A percentile compares a stretch with the other conserved stretches of the same genome.
phyloP scores from a whole-genome alignment of 2,329 filamentous ascomycete species.

The Lojkania enalia region DNA sequence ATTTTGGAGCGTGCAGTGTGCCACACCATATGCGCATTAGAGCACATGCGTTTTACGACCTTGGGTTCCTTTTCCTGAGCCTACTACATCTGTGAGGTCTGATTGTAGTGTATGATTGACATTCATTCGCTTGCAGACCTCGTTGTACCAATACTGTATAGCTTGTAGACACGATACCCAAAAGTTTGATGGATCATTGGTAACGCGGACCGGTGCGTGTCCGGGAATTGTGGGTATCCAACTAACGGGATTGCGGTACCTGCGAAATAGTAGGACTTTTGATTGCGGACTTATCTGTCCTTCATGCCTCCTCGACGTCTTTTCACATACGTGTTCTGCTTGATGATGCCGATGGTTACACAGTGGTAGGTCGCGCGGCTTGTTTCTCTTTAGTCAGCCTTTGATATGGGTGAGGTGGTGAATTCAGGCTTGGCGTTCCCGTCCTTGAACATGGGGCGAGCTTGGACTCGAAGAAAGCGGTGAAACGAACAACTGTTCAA shows the following conservation, averaged over 20 bases:
- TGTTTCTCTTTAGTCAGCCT: conserved; percentile 13
- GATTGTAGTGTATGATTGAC: conserved; percentile 11
- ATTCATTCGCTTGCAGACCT: conserved; percentile 16
- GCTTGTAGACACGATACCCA: conserved; percentile 5
- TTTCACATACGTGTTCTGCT: too few species aligned
- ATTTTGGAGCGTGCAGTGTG: conserved; percentile 28
- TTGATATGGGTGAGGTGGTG: conserved; percentile 9
- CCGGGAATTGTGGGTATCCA: too few species aligned
- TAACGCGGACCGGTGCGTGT: too few species aligned
- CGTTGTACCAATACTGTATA: conserved; percentile 15
- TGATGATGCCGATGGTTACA: too few species aligned
- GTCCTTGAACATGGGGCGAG: too few species aligned
- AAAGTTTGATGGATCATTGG: too few species aligned
- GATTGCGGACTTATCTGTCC: too few species aligned
- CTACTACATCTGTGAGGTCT: conserved; percentile 20
- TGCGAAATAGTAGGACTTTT: too few species aligned
- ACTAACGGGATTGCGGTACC: too few species aligned
- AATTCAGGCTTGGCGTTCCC: conserved; percentile 1
- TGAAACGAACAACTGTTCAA: conserved; percentile 8
- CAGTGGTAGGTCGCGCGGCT: too few species aligned
- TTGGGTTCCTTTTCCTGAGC: conserved; percentile 6
- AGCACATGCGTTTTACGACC: conserved; percentile 19
- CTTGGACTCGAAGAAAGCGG: conserved; percentile 13
- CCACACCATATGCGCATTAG: conserved; percentile 16
- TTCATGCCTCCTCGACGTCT: too few species aligned